phyloP scores from a whole-genome alignment of 768 basidiomycete genomes.

The Boletus insuetus region DNA sequence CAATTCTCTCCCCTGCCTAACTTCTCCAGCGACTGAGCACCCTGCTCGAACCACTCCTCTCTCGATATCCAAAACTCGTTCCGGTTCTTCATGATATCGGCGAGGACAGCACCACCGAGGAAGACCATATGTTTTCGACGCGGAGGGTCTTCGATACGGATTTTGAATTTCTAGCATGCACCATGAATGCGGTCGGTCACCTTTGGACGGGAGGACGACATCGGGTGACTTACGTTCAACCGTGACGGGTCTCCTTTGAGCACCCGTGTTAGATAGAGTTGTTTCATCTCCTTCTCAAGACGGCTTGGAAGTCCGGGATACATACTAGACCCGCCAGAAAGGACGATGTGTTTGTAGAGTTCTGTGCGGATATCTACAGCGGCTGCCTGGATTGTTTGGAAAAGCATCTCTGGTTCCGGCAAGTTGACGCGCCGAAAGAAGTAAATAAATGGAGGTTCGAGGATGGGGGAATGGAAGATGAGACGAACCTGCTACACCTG shows the following conservation, averaged over 20 bases:
- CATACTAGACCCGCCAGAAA: slow-evolving; percentile 98
- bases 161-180: slow-evolving; percentile 89
- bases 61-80: slow-evolving; percentile 95
- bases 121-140: slow-evolving; percentile 99
- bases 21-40: slow-evolving; percentile 77
- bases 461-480: neutral
- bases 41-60: slow-evolving; percentile 95
- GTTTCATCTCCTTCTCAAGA: slow-evolving; percentile 99
- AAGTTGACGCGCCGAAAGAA: neutral
- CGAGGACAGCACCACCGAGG: slow-evolving; percentile 96
- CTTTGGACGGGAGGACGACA: neutral
- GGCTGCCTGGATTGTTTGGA: slow-evolving; percentile 90
- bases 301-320: slow-evolving; percentile 97
- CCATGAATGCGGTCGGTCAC: neutral
- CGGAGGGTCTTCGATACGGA: slow-evolving; percentile 96
- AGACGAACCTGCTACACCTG: slow-evolving; percentile 82
- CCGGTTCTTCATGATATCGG: slow-evolving; percentile 96
- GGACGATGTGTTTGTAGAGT: slow-evolving; percentile 96
- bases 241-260: slow-evolving; percentile 79
- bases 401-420: slow-evolving; percentile 75
- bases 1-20: slow-evolving; percentile 65
- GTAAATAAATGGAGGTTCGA: neutral
- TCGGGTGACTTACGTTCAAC: slow-evolving; percentile 65
- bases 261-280: slow-evolving; percentile 92
- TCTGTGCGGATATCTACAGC: slow-evolving; percentile 88